phyloP scores from a whole-genome alignment of 2,329 filamentous ascomycete species.

The Hortaea werneckii region DNA sequence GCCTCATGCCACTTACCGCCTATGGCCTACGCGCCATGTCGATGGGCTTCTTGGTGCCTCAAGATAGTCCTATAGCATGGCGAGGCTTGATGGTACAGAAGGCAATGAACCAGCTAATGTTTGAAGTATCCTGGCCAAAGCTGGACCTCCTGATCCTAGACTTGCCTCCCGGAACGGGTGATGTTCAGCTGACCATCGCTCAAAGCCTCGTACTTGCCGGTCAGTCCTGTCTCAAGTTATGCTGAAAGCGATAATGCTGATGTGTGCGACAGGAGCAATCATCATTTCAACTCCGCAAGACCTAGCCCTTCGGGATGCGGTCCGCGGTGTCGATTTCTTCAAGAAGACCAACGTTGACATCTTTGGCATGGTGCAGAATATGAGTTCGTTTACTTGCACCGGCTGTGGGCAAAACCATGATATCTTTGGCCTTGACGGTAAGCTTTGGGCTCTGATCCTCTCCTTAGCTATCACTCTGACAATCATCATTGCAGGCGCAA shows the following conservation, averaged over 20 bases:
- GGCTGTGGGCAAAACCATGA: conserved; percentile 33
- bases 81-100: conserved; percentile 97
- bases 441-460: no score
- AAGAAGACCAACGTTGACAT: conserved; percentile 70
- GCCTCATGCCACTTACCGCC: conserved; percentile 77
- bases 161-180: conserved; percentile 85
- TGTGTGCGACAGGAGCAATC: conserved; percentile 52
- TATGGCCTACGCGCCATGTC: conserved; percentile 98
- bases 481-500: conserved; percentile 47
- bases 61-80: conserved; percentile 82
- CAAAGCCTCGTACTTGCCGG: conserved; percentile 88
- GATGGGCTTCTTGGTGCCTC: conserved; percentile 84
- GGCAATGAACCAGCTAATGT: conserved; percentile 85
- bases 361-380: conserved; percentile 87
- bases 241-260: not conserved
- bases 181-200: conserved; percentile 92
- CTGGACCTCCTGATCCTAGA: conserved; percentile 85
- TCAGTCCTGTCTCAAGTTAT: conserved; percentile 22
- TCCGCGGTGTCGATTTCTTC: conserved; percentile 90
- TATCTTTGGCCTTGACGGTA: conserved; percentile 28
- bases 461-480: not conserved
- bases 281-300: conserved; percentile 93
- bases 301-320: conserved; percentile 80
- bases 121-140: conserved; percentile 88
- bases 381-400: conserved; percentile 75